Conservation (phyloP, 225 moss, liverwort and hornwort genomes). For the Pseudisothecium myosuroides region DNA sequence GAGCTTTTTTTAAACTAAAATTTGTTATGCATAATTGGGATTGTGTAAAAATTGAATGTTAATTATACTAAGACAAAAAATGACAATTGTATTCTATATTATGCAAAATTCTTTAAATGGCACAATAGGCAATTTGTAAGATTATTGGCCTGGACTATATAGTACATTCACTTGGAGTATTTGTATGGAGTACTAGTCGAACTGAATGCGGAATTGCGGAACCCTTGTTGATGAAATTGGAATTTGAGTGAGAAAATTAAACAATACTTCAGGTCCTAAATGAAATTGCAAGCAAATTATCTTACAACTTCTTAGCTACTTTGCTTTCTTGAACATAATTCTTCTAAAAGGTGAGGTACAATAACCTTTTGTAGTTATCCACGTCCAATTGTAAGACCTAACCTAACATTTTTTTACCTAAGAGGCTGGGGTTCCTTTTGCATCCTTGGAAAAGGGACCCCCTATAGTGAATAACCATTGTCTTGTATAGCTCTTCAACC, state of each 20-base stretch:
- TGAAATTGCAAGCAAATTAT: not conserved
- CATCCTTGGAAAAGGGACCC: not conserved
- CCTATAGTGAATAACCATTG: too few species aligned
- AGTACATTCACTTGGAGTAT: too few species aligned
- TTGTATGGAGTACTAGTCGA: not conserved
- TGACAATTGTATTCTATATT: not conserved
- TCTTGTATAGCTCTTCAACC: too few species aligned
- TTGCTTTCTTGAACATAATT: not conserved
- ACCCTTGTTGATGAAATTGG: not conserved
- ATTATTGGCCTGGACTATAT: not conserved
- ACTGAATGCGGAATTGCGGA: fast-evolving
- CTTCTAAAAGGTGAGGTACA: not conserved
- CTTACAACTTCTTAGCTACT: not conserved
- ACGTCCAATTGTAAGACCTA: not conserved
- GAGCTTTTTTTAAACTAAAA: not conserved
- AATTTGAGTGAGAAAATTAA: not conserved
- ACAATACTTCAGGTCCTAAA: not conserved
- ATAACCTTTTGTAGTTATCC: not conserved
- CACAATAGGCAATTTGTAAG: not conserved
- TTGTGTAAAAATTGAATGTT: not conserved
- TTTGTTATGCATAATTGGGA: not conserved
- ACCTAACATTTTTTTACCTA: fast-evolving
- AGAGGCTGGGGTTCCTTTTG: fast-evolving
- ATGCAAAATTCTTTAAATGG: not conserved
- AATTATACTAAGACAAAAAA: not conserved